Base-by-base conservation (phyloP, 331 rosid species). In the Spiraea crenata region DNA sequence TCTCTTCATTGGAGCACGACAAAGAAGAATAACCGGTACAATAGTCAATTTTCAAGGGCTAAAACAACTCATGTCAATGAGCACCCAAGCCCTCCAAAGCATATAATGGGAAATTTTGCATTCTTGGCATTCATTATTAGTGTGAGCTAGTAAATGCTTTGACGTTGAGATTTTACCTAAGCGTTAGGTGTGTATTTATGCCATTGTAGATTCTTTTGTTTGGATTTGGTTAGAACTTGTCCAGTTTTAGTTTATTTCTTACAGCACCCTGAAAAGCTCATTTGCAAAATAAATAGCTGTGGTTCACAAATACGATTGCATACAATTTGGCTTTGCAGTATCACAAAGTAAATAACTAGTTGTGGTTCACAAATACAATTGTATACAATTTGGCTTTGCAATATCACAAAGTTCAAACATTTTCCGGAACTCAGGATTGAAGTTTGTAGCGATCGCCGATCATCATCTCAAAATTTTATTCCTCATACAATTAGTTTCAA, bases 141-240 rank as follows among this genome's bases (percentile, higher is more conserved):
- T 25, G 35, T 13, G 62, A 68, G 39, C 49, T 46, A 6, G 5
- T 16, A 4, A 56, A 42, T 4, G 45, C 41, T 16, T 56, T 59
- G 65, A 54, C 11, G 70, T 66, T 60, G 81, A 71, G 40, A 44
- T 60, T 13, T 40, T 49, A 48, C 35, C 68, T 15, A 55, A 47
- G 41, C 20, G 12, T 69, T 76, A 40, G 81, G 68, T 67, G 8
- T 50, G 65, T 49, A 20, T 37, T 52, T 13, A 31, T 44, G 40
- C 46, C 34, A 25, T 4, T 5, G 47, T 10, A 35, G 41, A 37
- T 17, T 19, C 59, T 67, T 67, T 65, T 9, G 41, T 67, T 65
- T 9, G 41, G 69, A 51, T 11, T 25, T 15, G 5, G 51, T 60
- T 41, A 20, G 65, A 41, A 37, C 5, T 65, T 47, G 51, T 19